Base-by-base conservation (phyloP, 768 basidiomycete species). In the Bullera alba region DNA sequence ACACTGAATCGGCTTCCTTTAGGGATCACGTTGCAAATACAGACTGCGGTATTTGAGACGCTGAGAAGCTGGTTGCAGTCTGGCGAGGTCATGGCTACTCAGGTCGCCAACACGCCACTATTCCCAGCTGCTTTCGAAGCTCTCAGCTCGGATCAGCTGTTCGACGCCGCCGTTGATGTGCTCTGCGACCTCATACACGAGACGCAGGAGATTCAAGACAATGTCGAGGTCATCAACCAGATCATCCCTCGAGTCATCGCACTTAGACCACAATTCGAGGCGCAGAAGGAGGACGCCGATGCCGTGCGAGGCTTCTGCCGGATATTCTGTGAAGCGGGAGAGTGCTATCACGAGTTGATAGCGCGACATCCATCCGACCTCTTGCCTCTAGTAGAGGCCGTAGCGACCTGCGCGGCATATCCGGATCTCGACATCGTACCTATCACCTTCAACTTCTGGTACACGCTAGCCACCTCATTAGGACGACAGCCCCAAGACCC, bases 401-500 rank as follows among this genome's bases (percentile, higher is more conserved):
- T 99, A 59, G 86, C 86, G 7, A 81, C 85, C 64, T 97, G 93
- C 67, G 85, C 95, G 14, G 87, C 87, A 1, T 93, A 87, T 74
- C 80, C 80, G 15, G 90, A 96, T 69, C 83, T 97, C 50, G 95
- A 97, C 67, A 86, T 97, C 65, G 92, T 95, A 25, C 87, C 86
- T 3, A 92, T 97, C 72, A 97, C 95, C 10, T 96, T 97, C 77
- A 83, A 85, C 25, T 97, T 99, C 78, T 99, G 95, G 95, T 91
- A 89, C 82, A 84, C 86, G 16, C 83, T 99, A 29, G 86, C 91
- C n/a, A 85, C 87, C 64, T 83, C 81, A 48, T 81, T 97, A 22
- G 83, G 84, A 46, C 91, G 89, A 75, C 81, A 60, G 34, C 83
- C 83, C 12, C 17, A 42, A 38, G 59, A 58, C n/a, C 46, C 56